Base-by-base conservation (phyloP, 2,329 filamentous ascomycete genomes). In the Botrytis fragariae region DNA sequence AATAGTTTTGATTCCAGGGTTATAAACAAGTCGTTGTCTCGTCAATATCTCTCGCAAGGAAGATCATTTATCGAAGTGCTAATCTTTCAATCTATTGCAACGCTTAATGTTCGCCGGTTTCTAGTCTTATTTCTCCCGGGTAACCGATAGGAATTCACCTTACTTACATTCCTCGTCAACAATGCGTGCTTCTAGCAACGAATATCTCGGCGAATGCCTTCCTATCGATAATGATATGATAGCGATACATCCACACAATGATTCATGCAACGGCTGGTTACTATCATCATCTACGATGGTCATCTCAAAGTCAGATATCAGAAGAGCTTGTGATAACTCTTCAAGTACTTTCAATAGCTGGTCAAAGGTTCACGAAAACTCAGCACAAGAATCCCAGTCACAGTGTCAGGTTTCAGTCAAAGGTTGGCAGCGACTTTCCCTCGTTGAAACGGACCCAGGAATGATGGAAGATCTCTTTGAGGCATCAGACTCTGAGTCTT, bases 151-250 rank as follows among this genome's bases (percentile, higher is more conserved):
- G 71, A 72, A 72, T 72, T 39, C 32, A 60, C 63, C 48, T 72
- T 60, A 20, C 71, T 42, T 72, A 60, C 71, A 72, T 72, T 72
- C 71, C 71, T 69, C 39, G 16, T 20, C 35, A 72, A 60, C 25
- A 61, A 72, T 72, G 71, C 44, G 45, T 54, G 70, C 45, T 72
- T 72, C 48, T 54, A 35, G 62, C 62, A 67, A 67, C 60, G 37
- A 32, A 67, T 65, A 42, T 16, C 65, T 67, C 35, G 48, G 60
- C 29, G n/a, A 39, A 18, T 54, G 29, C 20, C 61, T n/a, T 70
- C 57, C 65, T 72, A 72, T 72, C 63, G 71, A 72, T 72, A 69
- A 68, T 72, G 63, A 72, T 72, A 69, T 72, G 63, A 72, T 72
- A 69, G 51, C 63, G n/a, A 25, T 69, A 22, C 42, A 44, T 69